Percentiles rank a stretch among this genome's conserved stretches.
These are phyloP conservation scores for Gloeostereum incarnatum DNA, from an alignment of 768 basidiomycete genomes.

Conservation along the genomic window DNA sequence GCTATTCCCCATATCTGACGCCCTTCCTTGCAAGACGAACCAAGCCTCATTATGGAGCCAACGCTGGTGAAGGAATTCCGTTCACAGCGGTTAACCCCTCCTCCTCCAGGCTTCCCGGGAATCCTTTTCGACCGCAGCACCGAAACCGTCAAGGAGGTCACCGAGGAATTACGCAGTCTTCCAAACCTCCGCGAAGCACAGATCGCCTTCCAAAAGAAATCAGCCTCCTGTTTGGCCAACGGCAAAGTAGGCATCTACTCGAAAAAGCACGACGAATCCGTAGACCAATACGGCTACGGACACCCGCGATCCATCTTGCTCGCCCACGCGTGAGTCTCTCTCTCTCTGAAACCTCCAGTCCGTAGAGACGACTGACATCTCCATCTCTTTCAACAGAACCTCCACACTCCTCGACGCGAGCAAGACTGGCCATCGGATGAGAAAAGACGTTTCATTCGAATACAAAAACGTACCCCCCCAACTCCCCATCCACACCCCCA, in stretches of 20 bases:
- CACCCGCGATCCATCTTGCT: no score
- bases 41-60: constrained; percentile 35
- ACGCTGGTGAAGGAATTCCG: constrained; percentile 39
- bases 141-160: constrained; percentile 35
- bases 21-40: constrained; percentile 31
- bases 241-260: constrained; percentile 33
- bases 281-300: constrained; percentile 28
- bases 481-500: no score
- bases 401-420: no score
- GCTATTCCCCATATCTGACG: no score
- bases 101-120: constrained; percentile 29
- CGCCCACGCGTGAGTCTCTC: no score
- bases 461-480: no score
- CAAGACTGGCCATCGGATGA: no score
- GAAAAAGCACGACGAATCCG: constrained; percentile 32
- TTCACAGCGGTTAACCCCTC: constrained; percentile 29
- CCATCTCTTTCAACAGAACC: no score
- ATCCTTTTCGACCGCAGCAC: constrained; percentile 45
- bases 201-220: constrained; percentile 23
- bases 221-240: constrained; percentile 27
- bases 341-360: no score
- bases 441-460: no score
- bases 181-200: constrained; percentile 21
- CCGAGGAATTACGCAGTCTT: constrained; percentile 16
- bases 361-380: no score